Evolutionary conservation across 495 filamentous ascomycete species (phyloP), one percentile per base, ranked within the genome.

Genomic region (Pseudoneurospora amorphoporcata): DNA sequence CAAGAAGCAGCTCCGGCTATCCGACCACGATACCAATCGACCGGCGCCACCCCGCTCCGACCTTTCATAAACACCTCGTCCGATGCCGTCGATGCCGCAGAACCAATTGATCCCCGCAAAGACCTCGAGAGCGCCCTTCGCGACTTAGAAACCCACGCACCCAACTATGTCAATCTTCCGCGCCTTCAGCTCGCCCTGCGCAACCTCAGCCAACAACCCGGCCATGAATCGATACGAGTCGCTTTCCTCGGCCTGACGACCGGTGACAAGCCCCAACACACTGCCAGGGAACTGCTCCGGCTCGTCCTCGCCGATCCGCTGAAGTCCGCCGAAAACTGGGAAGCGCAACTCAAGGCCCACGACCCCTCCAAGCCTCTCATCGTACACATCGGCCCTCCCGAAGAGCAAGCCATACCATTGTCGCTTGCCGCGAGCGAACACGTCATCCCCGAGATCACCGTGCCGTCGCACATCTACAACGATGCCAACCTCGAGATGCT

Each of bases 281-380:
- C 77, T 14, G 85, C 85, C 3, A 84, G 84, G 71, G 87, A 87
- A 72, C 85, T 98, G 16, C 86, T 93, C 16, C 86, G 88, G 39
- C 82, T 91, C 41, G 81, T 96, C 68, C 84, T 97, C 23, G 92
- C 92, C 29, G 95, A 97, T 82, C 91, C 94, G 16, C 82, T 97
- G 76, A 84, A 84, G 40, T 77, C 81, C 1, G 84, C 89, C 74
- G 84, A 87, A 69, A 80, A 83, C 53, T 96, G 93, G 92, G 94
- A 97, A 77, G 84, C 86, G 76, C 79, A 86, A 68, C 80, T 97
- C 70, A 85, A 90, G 32, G 80, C 80, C 7, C 77, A 86, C 47
- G 78, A 83, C 70, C 71, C 79, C 10, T 69, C 76, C 12, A 78
- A 80, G n/a, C 84, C 86, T 3, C 75, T 87, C 61, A 80, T 88